A percentile compares a stretch with the other conserved stretches of the same genome.
phyloP scores from a whole-genome alignment of 345 rosid genomes.

The Pugionium cornutum region DNA sequence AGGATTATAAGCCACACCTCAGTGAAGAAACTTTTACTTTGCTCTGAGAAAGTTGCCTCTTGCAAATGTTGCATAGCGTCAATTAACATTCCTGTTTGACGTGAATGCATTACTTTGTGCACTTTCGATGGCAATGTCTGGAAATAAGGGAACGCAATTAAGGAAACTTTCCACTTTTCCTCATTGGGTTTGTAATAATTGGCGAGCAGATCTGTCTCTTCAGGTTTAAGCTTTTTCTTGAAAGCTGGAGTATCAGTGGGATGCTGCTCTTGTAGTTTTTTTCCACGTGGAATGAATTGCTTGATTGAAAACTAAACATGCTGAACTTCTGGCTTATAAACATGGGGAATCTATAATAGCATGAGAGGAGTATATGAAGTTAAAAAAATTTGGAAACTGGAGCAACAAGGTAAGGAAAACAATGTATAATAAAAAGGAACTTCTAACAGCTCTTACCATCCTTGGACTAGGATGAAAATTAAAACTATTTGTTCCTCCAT shows the following conservation, averaged over 20 bases:
- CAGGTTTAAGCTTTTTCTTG: constrained; percentile 48
- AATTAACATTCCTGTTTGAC: constrained; percentile 69
- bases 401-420: constrained; percentile 14
- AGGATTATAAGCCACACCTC: constrained; percentile 53
- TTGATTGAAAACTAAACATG: constrained; percentile 73
- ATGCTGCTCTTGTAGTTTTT: constrained; percentile 60
- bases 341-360: constrained; percentile 73
- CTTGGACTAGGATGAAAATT: constrained; percentile 89
- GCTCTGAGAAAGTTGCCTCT: constrained; percentile 48
- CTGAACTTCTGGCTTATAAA: constrained; percentile 80
- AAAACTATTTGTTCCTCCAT: constrained; percentile 87
- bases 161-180: constrained; percentile 65
- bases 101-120: constrained; percentile 78
- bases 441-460: constrained; percentile 75
- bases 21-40: constrained; percentile 37
- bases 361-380: constrained; percentile 23
- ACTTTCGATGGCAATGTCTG: constrained; percentile 82
- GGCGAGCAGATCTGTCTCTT: constrained; percentile 58
- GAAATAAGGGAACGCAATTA: constrained; percentile 85
- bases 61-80: constrained; percentile 86
- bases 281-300: constrained; percentile 72
- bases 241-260: constrained; percentile 46
- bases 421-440: constrained; percentile 15
- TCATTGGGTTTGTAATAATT: constrained; percentile 60
- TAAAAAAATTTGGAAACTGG: not conserved